A percentile compares a stretch with the other conserved stretches of the same genome.
Conservation (phyloP, 345 rosid genomes). For the Gossypium arboreum region DNA sequence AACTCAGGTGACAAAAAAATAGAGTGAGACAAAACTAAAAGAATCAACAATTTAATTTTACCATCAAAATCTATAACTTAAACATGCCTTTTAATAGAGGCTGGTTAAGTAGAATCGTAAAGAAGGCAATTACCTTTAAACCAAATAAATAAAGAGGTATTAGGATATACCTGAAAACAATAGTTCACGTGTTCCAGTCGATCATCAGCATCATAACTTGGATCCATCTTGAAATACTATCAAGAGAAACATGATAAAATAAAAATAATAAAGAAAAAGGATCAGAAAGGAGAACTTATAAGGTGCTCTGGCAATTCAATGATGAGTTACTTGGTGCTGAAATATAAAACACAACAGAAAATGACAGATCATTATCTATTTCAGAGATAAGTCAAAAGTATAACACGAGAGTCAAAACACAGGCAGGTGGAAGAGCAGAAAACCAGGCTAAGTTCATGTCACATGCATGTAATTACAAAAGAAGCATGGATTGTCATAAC, state of each 20-base stretch:
- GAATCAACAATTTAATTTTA: neutral
- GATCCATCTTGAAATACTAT: constrained; percentile 93
- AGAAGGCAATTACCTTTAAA: neutral
- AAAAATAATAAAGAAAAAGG: neutral
- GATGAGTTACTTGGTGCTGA: neutral
- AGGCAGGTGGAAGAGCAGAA: neutral
- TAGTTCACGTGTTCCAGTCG: constrained; percentile 83
- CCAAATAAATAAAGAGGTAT: constrained; percentile 12
- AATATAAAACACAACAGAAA: neutral
- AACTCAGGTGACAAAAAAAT: constrained; percentile 11
- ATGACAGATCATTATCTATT: neutral
- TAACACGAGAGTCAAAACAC: neutral
- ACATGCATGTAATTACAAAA: neutral
- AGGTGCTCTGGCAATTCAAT: neutral
- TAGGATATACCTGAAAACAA: constrained; percentile 75
- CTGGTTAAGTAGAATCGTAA: neutral
- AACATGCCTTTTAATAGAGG: neutral
- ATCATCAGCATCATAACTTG: constrained; percentile 58
- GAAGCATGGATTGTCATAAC: neutral
- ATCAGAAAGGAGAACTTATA: constrained; percentile 1
- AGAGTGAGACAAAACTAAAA: neutral
- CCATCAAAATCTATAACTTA: neutral
- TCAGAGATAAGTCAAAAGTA: neutral
- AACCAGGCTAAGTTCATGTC: neutral
- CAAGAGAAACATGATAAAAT: constrained; percentile 16